Evolutionary conservation across 2,329 filamentous ascomycete species (phyloP).

Genomic region (Immersiporthe knoxdaviesiana): DNA sequence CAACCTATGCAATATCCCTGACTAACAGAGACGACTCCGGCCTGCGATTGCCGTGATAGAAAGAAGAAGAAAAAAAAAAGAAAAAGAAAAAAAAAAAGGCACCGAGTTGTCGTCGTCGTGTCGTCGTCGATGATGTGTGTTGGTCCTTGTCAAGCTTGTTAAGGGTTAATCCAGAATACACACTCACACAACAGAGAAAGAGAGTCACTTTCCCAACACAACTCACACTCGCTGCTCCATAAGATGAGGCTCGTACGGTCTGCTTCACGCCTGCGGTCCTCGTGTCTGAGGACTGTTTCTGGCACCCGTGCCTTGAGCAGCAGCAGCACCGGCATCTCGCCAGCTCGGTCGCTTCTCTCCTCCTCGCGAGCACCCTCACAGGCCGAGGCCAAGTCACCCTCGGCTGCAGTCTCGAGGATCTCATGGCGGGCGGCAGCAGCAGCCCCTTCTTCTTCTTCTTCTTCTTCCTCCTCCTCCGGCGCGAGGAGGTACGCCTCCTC

Average conservation of each 20-base stretch:
- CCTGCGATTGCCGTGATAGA: not conserved
- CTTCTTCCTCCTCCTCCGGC: not conserved
- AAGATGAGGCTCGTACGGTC: conserved; percentile 23
- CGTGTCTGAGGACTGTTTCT: conserved; percentile 9
- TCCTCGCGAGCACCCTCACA: not conserved
- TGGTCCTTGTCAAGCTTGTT: not conserved
- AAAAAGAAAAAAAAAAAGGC: conserved; percentile 6
- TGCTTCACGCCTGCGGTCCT: conserved; percentile 17
- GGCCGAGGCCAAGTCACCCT: not conserved
- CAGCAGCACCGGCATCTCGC: conserved; percentile 10
- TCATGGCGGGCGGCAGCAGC: not conserved
- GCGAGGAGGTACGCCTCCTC: conserved; percentile 25
- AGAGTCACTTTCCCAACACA: not conserved
- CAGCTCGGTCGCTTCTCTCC: not conserved
- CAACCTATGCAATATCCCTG: conserved; percentile 1
- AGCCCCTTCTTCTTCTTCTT: not conserved
- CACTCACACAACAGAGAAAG: no score
- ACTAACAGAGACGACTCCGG: not conserved
- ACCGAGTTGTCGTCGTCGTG: not conserved
- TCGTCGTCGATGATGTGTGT: not conserved
- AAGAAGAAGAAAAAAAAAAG: not conserved
- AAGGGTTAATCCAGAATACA: not conserved
- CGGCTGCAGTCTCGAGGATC: not conserved
- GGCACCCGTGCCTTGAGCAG: conserved; percentile 8
- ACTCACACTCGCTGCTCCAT: not conserved